These are phyloP conservation scores for Rhodotorula toruloides DNA, from an alignment of 768 basidiomycete species.

Conservation along the genomic window DNA sequence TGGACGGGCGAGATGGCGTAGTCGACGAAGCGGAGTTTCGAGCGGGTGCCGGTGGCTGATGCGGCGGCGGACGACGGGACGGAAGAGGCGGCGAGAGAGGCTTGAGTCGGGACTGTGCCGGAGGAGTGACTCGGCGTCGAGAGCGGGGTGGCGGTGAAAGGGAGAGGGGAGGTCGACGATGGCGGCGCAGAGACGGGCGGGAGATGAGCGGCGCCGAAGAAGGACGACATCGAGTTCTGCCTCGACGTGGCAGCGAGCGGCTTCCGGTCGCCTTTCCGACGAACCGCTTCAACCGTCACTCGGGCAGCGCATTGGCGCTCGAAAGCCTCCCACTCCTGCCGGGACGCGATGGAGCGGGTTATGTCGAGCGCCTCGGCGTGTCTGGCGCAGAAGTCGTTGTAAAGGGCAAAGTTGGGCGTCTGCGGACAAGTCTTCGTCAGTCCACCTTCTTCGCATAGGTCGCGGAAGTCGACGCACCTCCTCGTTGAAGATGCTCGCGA, in stretches of 20 bases:
- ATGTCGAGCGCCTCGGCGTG: constrained; percentile 76
- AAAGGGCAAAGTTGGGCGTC: constrained; percentile 58
- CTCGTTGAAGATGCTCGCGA: constrained; percentile 24
- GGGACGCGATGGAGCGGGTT: constrained; percentile 59
- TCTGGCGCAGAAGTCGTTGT: constrained; percentile 79
- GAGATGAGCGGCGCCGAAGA: too few relatives aligned
- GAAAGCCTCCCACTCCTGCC: constrained; percentile 76
- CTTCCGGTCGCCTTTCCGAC: constrained; percentile 44
- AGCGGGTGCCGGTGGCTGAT: neutral
- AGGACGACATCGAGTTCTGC: constrained; percentile 2
- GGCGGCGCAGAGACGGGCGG: constrained; percentile 19
- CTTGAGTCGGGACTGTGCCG: constrained; percentile 48
- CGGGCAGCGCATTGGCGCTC: constrained; percentile 67
- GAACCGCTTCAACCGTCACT: constrained; percentile 18
- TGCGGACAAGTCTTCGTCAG: constrained; percentile 31
- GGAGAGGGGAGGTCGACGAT: neutral
- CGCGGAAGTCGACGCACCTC: constrained; percentile 50
- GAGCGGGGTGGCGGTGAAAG: constrained; percentile 5
- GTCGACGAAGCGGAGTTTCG: constrained; percentile 56
- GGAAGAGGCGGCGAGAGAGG: constrained; percentile 28
- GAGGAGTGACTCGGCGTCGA: neutral
- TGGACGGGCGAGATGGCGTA: constrained; percentile 97
- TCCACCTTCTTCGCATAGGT: constrained; percentile 47
- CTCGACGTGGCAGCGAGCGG: constrained; percentile 9
- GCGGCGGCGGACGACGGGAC: constrained; percentile 27